Evolutionary conservation across 2,329 filamentous ascomycete genomes (phyloP), one percentile per base, ranked within the genome.

Genomic region (Penicillium sp.): DNA sequence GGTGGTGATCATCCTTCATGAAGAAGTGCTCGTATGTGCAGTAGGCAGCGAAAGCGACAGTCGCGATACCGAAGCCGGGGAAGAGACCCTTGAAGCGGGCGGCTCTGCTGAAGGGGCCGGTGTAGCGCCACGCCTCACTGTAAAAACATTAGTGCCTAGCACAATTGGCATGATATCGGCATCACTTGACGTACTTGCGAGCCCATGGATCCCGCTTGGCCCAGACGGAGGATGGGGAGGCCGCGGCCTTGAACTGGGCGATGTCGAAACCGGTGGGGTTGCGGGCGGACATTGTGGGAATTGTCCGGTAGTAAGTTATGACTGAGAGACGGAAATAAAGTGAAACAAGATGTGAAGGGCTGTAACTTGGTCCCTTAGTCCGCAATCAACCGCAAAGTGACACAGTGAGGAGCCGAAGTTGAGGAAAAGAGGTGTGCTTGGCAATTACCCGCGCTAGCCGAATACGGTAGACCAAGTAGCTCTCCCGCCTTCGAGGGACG

Each of bases 51-150:
- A 99, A 99, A 44, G 93, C 92, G 57, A 94, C 92, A 6, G 89
- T 89, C 32, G 91, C 94, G 66, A 93, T 96, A 61, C 94, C 94
- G 67, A 99, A 82, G 58, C 94, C 94, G 37, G 94, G 94, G 72
- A 99, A 91, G 61, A 86, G 81, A 68, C 83, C 80, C 79, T 87
- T 91, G 81, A 97, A 94, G 66, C 94, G 88, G 79, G 96, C 96
- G 79, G 81, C 89, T 67, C 93, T 85, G 63, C 87, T 88, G 81
- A 97, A 97, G 52, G 85, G 87, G 60, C 93, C 94, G 35, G 83
- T 86, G 81, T 96, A 97, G 76, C 94, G 85, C 94, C 94, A 99
- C 71, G 89, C 84, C 80, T 99, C 94, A 71, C 94, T 99, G 73
- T 61, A 37, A 16, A 27, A 27, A 31, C 7, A 21, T 39, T 46